A percentile compares a stretch with the other conserved stretches of the same genome.
Evolutionary conservation across 1,284 basidiomycete species (phyloP).

Genomic region (Sutorius eximius): DNA sequence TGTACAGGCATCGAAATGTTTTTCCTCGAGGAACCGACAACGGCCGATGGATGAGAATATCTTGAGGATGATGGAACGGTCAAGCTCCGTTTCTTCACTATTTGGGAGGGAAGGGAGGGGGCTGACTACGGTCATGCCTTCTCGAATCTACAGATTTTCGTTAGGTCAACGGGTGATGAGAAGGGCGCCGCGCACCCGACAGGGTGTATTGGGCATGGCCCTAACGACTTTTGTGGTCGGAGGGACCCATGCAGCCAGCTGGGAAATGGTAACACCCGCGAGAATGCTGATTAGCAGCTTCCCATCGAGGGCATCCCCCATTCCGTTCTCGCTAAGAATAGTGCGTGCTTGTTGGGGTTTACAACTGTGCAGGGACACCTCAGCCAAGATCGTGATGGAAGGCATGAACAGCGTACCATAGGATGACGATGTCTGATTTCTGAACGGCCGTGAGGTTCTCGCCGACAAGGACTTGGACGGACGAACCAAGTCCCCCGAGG

Average conservation of each 20-base stretch:
- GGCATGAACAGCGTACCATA: conserved; percentile 63
- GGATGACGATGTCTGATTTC: conserved; percentile 81
- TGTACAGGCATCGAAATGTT: conserved; percentile 98
- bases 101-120: conserved; percentile 56
- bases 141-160: conserved; percentile 70
- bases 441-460: conserved; percentile 75
- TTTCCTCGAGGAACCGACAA: conserved; percentile 93
- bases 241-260: conserved; percentile 76
- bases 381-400: not conserved
- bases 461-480: conserved; percentile 69
- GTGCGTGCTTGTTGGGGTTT: conserved; percentile 88
- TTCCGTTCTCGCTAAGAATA: conserved; percentile 79
- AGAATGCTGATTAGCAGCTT: conserved; percentile 97
- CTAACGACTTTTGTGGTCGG: conserved; percentile 84
- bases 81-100: conserved; percentile 48
- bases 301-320: conserved; percentile 81
- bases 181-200: conserved; percentile 62
- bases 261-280: conserved; percentile 89
- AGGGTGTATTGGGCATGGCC: conserved; percentile 99
- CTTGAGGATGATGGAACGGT: conserved; percentile 80
- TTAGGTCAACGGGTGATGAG: not conserved
- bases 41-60: conserved; percentile 95
- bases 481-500: conserved; percentile 55
- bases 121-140: conserved; percentile 94
- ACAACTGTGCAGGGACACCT: conserved; percentile 55